These are phyloP conservation scores for Penstemon barbatus DNA, from an alignment of 257 asterid species.

Conservation along the genomic window DNA sequence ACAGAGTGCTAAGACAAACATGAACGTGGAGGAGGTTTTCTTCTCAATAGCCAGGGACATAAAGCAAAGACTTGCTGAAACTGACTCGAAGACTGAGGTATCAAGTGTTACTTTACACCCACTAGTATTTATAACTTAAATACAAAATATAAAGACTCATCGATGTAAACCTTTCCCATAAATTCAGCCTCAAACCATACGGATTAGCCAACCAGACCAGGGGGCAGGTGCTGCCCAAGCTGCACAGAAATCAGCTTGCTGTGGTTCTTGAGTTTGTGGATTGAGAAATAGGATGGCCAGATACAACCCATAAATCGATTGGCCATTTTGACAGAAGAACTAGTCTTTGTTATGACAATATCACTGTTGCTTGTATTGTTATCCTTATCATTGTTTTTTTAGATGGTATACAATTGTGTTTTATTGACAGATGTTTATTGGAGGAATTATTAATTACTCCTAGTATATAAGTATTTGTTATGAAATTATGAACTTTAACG, in stretches of 20 bases:
- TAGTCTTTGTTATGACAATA: constrained; percentile 34
- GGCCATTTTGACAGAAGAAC: constrained; percentile 35
- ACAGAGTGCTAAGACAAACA: constrained; percentile 86
- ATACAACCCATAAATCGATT: constrained; percentile 18
- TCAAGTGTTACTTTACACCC: background rate
- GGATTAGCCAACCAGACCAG: constrained; percentile 58
- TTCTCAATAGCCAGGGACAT: constrained; percentile 79
- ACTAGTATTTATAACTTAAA: background rate
- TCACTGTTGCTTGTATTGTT: constrained; percentile 36
- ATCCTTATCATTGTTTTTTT: constrained; percentile 33
- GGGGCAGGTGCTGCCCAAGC: constrained; percentile 44
- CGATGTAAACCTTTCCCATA: background rate
- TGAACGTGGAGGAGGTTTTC: constrained; percentile 90
- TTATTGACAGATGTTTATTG: constrained; percentile 24
- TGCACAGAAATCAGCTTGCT: constrained; percentile 77
- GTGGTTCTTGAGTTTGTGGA: constrained; percentile 51
- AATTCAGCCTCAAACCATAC: constrained; percentile 70
- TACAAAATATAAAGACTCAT: background rate
- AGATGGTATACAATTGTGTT: constrained; percentile 35
- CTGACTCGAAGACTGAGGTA: constrained; percentile 79
- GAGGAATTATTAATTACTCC: constrained; percentile 22
- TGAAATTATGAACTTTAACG: background rate
- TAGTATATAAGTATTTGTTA: constrained; percentile 17
- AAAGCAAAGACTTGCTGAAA: constrained; percentile 77
- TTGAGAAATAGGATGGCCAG: constrained; percentile 20